phyloP scores from a whole-genome alignment of 1,284 basidiomycete species.

The Leccinum huronense region DNA sequence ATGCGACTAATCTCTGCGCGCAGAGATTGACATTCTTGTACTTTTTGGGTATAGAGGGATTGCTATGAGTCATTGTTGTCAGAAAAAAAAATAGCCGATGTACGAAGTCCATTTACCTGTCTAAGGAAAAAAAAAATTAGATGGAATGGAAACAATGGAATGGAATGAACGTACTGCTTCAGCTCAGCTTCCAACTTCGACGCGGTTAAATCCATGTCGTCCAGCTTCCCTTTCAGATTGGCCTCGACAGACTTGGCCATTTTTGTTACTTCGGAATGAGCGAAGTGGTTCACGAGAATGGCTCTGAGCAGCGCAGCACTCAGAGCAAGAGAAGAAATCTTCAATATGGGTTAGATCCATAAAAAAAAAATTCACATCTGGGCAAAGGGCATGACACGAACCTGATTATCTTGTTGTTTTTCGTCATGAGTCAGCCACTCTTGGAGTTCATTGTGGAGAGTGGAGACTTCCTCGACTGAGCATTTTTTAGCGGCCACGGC shows the following conservation, averaged over 20 bases:
- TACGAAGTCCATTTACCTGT: conserved; percentile 28
- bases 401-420: conserved; percentile 57
- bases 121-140: conserved; percentile 32
- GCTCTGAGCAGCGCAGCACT: conserved; percentile 70
- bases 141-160: conserved; percentile 17
- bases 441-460: conserved; percentile 70
- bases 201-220: conserved; percentile 57
- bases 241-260: conserved; percentile 58
- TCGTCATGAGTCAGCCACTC: conserved; percentile 62
- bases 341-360: conserved; percentile 12
- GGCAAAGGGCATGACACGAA: conserved; percentile 36
- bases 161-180: conserved; percentile 55
- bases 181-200: conserved; percentile 64
- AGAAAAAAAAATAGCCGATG: conserved; percentile 7
- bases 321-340: conserved; percentile 62
- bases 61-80: conserved; percentile 41
- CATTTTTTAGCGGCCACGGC: conserved; percentile 79
- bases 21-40: conserved; percentile 65
- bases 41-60: conserved; percentile 60
- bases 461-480: conserved; percentile 75
- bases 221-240: conserved; percentile 58
- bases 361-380: conserved; percentile 32
- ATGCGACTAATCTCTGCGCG: conserved; percentile 59
- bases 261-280: conserved; percentile 71
- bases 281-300: conserved; percentile 74